phyloP scores from a whole-genome alignment of 768 basidiomycete genomes.

The Antrodiella citrinella region DNA sequence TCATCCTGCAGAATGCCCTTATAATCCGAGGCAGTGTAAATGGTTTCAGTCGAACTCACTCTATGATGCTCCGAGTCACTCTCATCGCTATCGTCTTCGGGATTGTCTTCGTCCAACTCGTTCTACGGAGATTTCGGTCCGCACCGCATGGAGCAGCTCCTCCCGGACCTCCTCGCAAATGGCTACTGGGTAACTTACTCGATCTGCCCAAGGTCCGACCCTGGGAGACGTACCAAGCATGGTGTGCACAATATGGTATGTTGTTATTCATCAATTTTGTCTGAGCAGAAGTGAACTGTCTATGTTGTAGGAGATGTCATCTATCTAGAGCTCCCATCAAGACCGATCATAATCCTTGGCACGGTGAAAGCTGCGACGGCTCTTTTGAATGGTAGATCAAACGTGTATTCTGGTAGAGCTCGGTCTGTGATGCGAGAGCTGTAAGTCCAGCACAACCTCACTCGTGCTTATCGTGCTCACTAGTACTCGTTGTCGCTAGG shows the following conservation, averaged over 20 bases:
- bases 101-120: no score
- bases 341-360: not conserved
- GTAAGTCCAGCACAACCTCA: not conserved
- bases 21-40: no score
- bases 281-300: not conserved
- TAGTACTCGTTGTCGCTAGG: not conserved
- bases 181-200: not conserved
- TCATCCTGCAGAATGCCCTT: no score
- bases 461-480: not conserved
- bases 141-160: no score
- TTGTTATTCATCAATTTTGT: no score
- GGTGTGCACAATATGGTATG: not conserved
- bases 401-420: not conserved
- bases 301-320: not conserved
- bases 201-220: not conserved
- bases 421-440: not conserved
- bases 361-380: not conserved
- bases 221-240: not conserved
- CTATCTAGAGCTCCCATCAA: not conserved
- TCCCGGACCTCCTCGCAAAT: not conserved
- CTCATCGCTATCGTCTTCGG: no score
- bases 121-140: no score
- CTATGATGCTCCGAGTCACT: no score
- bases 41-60: no score
- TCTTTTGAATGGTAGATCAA: not conserved